Conservation (phyloP, 1,284 basidiomycete genomes). For the Trichosporon sp. region DNA sequence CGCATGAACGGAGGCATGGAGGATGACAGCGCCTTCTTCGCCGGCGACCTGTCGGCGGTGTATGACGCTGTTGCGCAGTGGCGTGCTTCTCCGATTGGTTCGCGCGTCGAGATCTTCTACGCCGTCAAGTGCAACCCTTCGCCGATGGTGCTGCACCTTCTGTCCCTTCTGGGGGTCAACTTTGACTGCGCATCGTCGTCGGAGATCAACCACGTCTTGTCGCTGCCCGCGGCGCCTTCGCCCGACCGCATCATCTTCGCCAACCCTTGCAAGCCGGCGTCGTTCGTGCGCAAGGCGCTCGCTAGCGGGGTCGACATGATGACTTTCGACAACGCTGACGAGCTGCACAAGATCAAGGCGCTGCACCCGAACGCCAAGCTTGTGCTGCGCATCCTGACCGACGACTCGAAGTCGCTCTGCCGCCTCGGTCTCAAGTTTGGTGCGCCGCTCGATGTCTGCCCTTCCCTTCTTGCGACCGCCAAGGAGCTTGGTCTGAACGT, state of each 20-base stretch:
- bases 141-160: constrained; percentile 81
- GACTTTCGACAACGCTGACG: constrained; percentile 98
- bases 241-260: constrained; percentile 82
- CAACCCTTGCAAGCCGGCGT: constrained; percentile 96
- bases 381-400: constrained; percentile 89
- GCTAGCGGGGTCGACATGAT: constrained; percentile 77
- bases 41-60: constrained; percentile 85
- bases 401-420: constrained; percentile 92
- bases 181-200: constrained; percentile 99
- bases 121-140: constrained; percentile 98
- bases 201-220: constrained; percentile 80
- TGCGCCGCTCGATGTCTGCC: constrained; percentile 78
- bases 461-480: constrained; percentile 71
- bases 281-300: constrained; percentile 82
- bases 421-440: constrained; percentile 95
- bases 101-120: constrained; percentile 83
- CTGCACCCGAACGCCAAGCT: constrained; percentile 77
- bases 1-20: constrained; percentile 23
- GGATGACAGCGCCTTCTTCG: constrained; percentile 87
- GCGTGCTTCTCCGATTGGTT: constrained; percentile 64
- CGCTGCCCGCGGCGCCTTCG: constrained; percentile 55
- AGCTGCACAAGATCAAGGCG: constrained; percentile 89
- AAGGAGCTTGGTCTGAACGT: constrained; percentile 76
- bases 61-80: constrained; percentile 83
- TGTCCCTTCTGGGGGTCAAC: constrained; percentile 81